Evolutionary conservation across 495 filamentous ascomycete genomes (phyloP), one percentile per base, ranked within the genome.

Genomic region (Penicillium goetzii): DNA sequence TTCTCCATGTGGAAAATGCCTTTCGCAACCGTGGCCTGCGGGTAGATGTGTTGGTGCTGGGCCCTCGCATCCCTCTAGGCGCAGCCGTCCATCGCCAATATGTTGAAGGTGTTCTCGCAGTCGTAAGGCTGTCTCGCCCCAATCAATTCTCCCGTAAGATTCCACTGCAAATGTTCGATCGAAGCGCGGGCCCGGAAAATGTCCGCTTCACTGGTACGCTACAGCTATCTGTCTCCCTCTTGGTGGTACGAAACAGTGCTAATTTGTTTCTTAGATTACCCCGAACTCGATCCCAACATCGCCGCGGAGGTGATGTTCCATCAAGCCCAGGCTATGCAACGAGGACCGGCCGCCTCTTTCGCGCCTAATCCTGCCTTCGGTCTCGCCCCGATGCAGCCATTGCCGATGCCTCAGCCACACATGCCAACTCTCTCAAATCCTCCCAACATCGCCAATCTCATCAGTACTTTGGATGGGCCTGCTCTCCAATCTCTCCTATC

Each of bases 41-140:
- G 54, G 87, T 88, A 10, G 89, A 95, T 67, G 85, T 92, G 14
- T 85, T 97, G 70, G 87, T 88, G 30, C 78, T 97, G 14, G 86
- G 84, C 43, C 89, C 92, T n/a, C 86, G 91, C 25, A 86, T 96
- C 34, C 83, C 88, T 33, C 86, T 93, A 40, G 84, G 86, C 43
- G 86, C 88, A 2, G 88, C 97, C 12, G 84, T 98, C 53, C 87
- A 91, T 63, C 86, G 92, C 58, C 93, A 96, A 72, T 90, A 95
- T 43, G 71, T 92, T 30, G 94, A 97, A 75, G 93, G 95, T 23
- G 95, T 99, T 15, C 86, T 88, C 49, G 95, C 90, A 25, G 89
- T 97, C 23, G 86, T 89, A 17, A 88, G 90, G 59, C 85, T 99
- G 17, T 87, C 88, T 40, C 79, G 83, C 8, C 75, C 79, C 47